A percentile compares a stretch with the other conserved stretches of the same genome.
Conservation (phyloP, 352 stramenopile species). For the Phytophthora melonis region DNA sequence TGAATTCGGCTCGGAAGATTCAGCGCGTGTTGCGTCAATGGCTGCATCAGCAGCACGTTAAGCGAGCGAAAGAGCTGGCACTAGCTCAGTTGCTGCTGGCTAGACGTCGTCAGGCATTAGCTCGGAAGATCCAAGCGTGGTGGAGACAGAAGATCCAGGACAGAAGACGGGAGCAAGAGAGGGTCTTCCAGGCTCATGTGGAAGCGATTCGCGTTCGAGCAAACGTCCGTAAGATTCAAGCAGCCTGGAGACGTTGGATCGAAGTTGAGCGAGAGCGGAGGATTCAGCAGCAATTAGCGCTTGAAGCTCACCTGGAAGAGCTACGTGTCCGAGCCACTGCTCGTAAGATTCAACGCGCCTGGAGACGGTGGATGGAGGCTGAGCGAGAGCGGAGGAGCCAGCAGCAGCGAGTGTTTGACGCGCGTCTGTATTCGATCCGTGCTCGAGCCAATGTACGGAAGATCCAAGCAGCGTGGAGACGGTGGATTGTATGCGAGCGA, state of each 20-base stretch:
- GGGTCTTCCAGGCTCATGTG: constrained; percentile 7
- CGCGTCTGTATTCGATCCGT: constrained; percentile 7
- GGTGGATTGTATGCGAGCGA: constrained; percentile 19
- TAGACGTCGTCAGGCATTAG: constrained; percentile 17
- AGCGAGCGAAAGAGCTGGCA: constrained; percentile 21
- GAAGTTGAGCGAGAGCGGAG: background rate
- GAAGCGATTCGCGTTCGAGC: constrained; percentile 7
- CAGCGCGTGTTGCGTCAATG: constrained; percentile 35
- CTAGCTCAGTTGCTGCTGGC: constrained; percentile 14
- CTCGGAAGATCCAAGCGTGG: constrained; percentile 27
- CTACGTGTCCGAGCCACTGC: background rate
- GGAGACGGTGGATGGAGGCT: background rate
- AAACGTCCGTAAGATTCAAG: constrained; percentile 18
- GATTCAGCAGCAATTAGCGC: constrained; percentile 1
- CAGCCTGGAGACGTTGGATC: constrained; percentile 8
- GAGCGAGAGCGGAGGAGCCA: background rate
- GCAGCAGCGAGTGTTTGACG: constrained; percentile 11
- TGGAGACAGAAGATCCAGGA: constrained; percentile 27
- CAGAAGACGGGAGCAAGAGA: constrained; percentile 22
- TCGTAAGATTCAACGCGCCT: background rate
- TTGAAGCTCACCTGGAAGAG: constrained; percentile 2
- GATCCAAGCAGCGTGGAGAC: constrained; percentile 31
- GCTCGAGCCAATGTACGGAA: constrained; percentile 1
- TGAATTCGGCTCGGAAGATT: constrained; percentile 28
- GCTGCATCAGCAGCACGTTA: constrained; percentile 16